These are phyloP conservation scores for Chalara sp. DNA, from an alignment of 2,329 filamentous ascomycete species.

Conservation along the genomic window DNA sequence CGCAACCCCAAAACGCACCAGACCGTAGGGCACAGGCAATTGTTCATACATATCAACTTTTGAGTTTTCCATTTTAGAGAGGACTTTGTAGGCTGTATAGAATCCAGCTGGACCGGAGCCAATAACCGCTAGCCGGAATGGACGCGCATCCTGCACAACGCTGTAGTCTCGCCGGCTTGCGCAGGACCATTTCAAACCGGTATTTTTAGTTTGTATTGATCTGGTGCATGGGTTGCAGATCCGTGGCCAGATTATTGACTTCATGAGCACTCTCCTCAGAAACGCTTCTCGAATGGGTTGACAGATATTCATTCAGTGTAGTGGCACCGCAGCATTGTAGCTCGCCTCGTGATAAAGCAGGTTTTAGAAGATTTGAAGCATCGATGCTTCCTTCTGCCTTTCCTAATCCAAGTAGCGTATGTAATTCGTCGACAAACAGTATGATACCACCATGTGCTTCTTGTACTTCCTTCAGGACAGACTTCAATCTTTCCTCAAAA, in stretches of 20 bases:
- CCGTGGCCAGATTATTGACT: constrained; percentile 17
- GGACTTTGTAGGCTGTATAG: constrained; percentile 82
- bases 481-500: constrained; percentile 90
- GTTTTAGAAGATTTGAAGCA: constrained; percentile 90
- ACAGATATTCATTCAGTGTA: constrained; percentile 86
- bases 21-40: constrained; percentile 83
- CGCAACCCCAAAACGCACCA: constrained; percentile 93
- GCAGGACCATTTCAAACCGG: not conserved
- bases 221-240: constrained; percentile 21
- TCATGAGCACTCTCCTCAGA: constrained; percentile 15
- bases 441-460: constrained; percentile 86
- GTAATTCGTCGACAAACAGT: constrained; percentile 90
- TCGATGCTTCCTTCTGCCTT: constrained; percentile 97
- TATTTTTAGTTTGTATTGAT: constrained; percentile 3
- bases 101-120: constrained; percentile 95
- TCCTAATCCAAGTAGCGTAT: constrained; percentile 83
- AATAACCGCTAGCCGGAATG: constrained; percentile 77
- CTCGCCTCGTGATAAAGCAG: constrained; percentile 84
- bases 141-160: constrained; percentile 28
- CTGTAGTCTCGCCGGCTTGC: too few relatives aligned
- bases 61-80: constrained; percentile 65
- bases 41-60: constrained; percentile 95
- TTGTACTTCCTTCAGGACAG: constrained; percentile 79
- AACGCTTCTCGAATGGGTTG: too few relatives aligned
- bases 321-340: constrained; percentile 76